A percentile compares a stretch with the other conserved stretches of the same genome.
These are phyloP conservation scores for Penicillium corylophilum DNA, from an alignment of 2,329 filamentous ascomycete genomes.

Conservation along the genomic window DNA sequence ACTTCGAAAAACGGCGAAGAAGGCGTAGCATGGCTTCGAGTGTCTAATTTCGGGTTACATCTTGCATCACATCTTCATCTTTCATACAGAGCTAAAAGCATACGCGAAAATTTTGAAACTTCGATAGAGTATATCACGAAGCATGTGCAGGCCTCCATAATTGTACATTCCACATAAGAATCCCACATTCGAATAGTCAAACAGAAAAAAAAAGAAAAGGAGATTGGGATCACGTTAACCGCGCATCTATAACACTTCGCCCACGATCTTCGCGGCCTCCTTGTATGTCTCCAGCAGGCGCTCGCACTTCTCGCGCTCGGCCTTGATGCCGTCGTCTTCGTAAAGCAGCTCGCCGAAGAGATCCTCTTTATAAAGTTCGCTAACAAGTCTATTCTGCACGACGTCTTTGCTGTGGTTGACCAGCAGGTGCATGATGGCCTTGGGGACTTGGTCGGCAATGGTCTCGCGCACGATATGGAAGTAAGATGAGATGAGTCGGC, in stretches of 20 bases:
- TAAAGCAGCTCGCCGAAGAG: slow-evolving; percentile 92
- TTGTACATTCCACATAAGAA: slow-evolving; percentile 24
- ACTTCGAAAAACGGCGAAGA: slow-evolving; percentile 25
- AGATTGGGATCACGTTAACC: not conserved
- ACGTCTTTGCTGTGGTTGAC: slow-evolving; percentile 99
- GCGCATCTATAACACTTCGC: slow-evolving; percentile 73
- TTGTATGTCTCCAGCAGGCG: slow-evolving; percentile 92
- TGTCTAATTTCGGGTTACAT: not conserved
- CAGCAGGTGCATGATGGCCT: slow-evolving; percentile 97
- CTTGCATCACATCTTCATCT: not conserved
- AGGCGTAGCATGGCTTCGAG: slow-evolving; percentile 18
- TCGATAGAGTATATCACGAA: slow-evolving; percentile 10
- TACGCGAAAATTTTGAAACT: not conserved
- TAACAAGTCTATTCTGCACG: slow-evolving; percentile 94
- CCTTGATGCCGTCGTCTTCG: slow-evolving; percentile 96
- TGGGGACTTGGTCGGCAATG: slow-evolving; percentile 97
- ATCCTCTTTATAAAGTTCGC: slow-evolving; percentile 88
- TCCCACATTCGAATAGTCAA: slow-evolving; percentile 14
- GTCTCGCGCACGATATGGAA: slow-evolving; percentile 99
- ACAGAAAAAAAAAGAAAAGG: slow-evolving; percentile 6
- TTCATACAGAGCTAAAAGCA: not conserved
- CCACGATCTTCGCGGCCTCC: slow-evolving; percentile 96
- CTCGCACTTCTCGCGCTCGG: slow-evolving; percentile 97
- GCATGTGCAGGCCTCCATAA: slow-evolving; percentile 19
- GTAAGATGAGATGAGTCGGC: slow-evolving; percentile 93